Evolutionary conservation across 768 basidiomycete genomes (phyloP).

Genomic region (Dioszegia aurantiaca): DNA sequence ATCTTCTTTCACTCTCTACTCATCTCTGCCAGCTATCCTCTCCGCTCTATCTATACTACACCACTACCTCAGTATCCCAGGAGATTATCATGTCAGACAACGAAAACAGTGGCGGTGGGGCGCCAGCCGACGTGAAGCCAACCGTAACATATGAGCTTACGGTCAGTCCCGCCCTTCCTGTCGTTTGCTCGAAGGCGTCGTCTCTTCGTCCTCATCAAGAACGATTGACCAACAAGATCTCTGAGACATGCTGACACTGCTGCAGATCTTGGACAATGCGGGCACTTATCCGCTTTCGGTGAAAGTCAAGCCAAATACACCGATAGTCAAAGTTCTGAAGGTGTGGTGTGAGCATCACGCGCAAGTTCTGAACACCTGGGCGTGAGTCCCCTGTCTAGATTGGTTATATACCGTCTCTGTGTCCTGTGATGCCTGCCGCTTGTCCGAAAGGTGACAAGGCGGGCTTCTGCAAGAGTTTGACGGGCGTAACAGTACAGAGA

Average conservation of each 20-base stretch:
- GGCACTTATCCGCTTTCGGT: background rate
- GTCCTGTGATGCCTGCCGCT: background rate
- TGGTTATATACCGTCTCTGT: background rate
- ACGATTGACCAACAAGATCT: background rate
- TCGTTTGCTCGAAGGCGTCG: background rate
- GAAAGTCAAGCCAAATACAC: constrained; percentile 9
- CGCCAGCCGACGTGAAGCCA: background rate
- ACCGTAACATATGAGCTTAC: background rate
- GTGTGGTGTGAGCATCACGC: background rate
- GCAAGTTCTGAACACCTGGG: background rate
- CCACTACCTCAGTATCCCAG: too few relatives aligned
- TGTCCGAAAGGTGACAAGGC: too few relatives aligned
- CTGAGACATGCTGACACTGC: background rate
- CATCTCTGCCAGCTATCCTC: too few relatives aligned
- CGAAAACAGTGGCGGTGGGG: too few relatives aligned
- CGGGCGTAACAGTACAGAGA: too few relatives aligned
- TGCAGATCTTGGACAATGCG: background rate
- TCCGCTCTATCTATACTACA: too few relatives aligned
- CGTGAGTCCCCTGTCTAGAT: background rate
- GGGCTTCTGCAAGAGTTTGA: too few relatives aligned
- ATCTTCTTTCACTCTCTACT: too few relatives aligned
- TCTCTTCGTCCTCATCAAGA: background rate
- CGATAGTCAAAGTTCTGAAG: background rate
- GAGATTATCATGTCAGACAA: too few relatives aligned
- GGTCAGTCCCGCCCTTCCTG: background rate